Base-by-base conservation (phyloP, 805 yeast species). In the Wilhelminamyces savonicus region DNA sequence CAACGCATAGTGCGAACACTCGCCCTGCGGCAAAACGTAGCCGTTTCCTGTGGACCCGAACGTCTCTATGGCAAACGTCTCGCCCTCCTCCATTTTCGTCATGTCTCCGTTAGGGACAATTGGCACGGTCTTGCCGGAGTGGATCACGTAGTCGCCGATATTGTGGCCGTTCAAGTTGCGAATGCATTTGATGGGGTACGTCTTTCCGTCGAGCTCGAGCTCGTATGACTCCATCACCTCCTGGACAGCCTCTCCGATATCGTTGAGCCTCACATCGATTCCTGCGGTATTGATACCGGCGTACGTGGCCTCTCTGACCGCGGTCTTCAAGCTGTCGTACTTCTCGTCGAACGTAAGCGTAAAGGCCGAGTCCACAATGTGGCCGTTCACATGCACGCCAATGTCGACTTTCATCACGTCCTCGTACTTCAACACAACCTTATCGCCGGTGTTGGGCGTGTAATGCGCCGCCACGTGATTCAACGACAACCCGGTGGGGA, bases 21-120 rank as follows among this genome's bases (percentile, higher is more conserved):
- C 98, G 26, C 98, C 98, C 37, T 77, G 81, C 6, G 77, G 64
- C 27, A 79, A 63, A 21, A 92, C 97, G 45, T 79, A 81, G 21
- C 97, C 99, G 35, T 82, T 74, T 38, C 99, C 99, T 2, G 98
- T 92, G 25, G 95, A 75, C 9, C 98, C 98, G 51, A 92, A 92
- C 3, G 99, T 92, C 62, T 92, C 99, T 50, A 92, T 90, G 37
- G 99, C 99, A 67, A 85, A 90, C 2, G 86, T 80, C 58, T 92
- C 98, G 40, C 96, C 96, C 65, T 92, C 99, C 57, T 92, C 99
- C 96, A 92, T 90, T 70, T 90, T 90, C 8, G 97, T 92, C 56
- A 74, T 74, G 54, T 92, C 98, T 6, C 87, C 90, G 48, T 84
- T 84, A 48, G 88, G 82, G 21, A 92, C 95, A 48, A 92, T 92